phyloP scores from a whole-genome alignment of 2,329 filamentous ascomycete genomes.

The Penicillium sp. region DNA sequence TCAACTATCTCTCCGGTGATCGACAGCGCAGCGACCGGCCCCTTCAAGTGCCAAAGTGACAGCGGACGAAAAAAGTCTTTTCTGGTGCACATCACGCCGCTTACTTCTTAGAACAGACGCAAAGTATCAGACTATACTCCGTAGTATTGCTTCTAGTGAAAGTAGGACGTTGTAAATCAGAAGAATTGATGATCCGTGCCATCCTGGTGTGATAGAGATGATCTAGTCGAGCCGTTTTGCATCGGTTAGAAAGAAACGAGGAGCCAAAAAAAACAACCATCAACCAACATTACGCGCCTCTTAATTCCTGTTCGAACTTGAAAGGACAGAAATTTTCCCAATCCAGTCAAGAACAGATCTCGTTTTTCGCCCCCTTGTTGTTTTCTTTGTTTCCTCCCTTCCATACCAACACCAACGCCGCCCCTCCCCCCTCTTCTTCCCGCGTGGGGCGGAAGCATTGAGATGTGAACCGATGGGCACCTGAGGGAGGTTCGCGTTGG shows the following conservation, averaged over 20 bases:
- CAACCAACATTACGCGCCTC: neutral
- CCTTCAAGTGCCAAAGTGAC: constrained; percentile 28
- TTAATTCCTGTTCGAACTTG: neutral
- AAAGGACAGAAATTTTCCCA: neutral
- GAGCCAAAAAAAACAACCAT: neutral
- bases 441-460: constrained; percentile 26
- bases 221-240: neutral
- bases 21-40: constrained; percentile 33
- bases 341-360: neutral
- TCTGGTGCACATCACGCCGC: neutral
- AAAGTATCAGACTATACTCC: neutral
- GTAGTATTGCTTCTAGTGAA: neutral
- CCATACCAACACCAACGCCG: neutral
- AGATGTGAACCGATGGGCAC: constrained; percentile 13
- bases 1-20: constrained; percentile 27
- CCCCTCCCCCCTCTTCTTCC: constrained; percentile 17
- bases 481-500: constrained; percentile 20
- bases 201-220: neutral
- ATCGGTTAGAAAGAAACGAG: neutral
- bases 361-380: neutral
- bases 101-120: neutral
- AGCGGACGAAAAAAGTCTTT: constrained; percentile 20
- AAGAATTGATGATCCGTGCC: neutral
- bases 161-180: neutral
- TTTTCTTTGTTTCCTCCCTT: neutral